Evolutionary conservation across 2,329 filamentous ascomycete species (phyloP).

Genomic region (Ceratocystis alfenasii): DNA sequence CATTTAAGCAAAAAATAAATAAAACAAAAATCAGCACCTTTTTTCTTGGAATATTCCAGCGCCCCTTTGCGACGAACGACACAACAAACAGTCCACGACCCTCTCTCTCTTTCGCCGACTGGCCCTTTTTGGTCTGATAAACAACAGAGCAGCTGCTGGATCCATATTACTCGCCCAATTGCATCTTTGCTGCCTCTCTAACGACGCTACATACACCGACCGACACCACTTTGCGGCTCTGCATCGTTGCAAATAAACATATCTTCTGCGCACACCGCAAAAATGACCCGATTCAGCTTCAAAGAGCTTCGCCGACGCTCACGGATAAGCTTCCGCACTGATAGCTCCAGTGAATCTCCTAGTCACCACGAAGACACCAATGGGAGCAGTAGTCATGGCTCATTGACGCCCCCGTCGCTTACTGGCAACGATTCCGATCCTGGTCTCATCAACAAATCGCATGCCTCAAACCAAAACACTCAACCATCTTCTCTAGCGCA

Average conservation of each 20-base stretch:
- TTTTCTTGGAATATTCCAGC: not conserved
- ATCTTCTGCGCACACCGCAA: not conserved
- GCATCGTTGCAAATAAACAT: not conserved
- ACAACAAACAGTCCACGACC: not conserved
- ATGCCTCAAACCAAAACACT: not conserved
- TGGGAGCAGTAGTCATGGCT: conserved; percentile 44
- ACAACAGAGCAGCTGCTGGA: not conserved
- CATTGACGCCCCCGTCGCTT: conserved; percentile 63
- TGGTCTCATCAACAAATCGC: conserved; percentile 32
- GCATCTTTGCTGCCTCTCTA: not conserved
- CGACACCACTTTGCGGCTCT: not conserved
- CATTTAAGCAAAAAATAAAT: not conserved
- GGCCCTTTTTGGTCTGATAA: not conserved
- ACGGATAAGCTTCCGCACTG: conserved; percentile 58
- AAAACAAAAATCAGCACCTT: not conserved
- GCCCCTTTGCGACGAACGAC: not conserved
- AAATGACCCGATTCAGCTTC: conserved; percentile 30
- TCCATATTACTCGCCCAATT: not conserved
- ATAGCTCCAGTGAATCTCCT: conserved; percentile 48
- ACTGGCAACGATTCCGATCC: conserved; percentile 50
- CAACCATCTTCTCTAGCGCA: conserved; percentile 9
- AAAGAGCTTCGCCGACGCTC: conserved; percentile 68
- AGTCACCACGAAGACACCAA: conserved; percentile 44
- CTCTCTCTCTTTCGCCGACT: not conserved
- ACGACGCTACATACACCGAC: not conserved